Percentiles rank a stretch among this genome's conserved stretches.
phyloP scores from a whole-genome alignment of 2,329 filamentous ascomycete genomes.

The Aspergillus tamarii region DNA sequence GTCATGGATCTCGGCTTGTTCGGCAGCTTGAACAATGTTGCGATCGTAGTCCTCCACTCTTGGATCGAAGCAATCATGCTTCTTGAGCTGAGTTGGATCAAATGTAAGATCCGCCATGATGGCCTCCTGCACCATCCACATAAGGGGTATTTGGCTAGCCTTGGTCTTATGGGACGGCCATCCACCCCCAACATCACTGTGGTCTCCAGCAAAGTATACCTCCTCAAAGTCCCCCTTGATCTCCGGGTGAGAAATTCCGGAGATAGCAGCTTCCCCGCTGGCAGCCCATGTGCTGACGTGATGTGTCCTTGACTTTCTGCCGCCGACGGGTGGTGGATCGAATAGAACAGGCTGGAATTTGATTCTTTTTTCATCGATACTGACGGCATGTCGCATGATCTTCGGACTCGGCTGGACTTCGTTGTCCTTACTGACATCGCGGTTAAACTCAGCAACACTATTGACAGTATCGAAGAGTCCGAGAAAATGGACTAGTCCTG shows the following conservation, averaged over 20 bases:
- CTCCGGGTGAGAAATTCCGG: neutral
- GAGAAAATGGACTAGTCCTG: constrained; percentile 24
- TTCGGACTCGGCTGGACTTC: constrained; percentile 38
- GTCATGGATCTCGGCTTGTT: constrained; percentile 19
- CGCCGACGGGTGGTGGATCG: constrained; percentile 1
- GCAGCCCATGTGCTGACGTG: constrained; percentile 27
- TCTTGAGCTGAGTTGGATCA: constrained; percentile 46
- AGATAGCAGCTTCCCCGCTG: constrained; percentile 10
- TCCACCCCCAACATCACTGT: constrained; percentile 75
- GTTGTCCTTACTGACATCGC: constrained; percentile 16
- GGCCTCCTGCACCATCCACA: constrained; percentile 70
- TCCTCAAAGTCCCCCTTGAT: constrained; percentile 65
- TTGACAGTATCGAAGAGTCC: constrained; percentile 33
- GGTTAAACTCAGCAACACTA: constrained; percentile 26
- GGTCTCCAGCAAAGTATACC: constrained; percentile 71
- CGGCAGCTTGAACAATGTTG: constrained; percentile 13
- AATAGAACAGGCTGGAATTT: constrained; percentile 48
- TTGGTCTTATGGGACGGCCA: constrained; percentile 62
- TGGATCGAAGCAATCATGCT: constrained; percentile 24
- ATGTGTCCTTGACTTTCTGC: neutral
- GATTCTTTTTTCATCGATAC: constrained; percentile 57
- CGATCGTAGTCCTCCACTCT: neutral
- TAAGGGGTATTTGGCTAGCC: constrained; percentile 66
- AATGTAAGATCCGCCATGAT: constrained; percentile 68
- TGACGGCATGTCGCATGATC: constrained; percentile 56